These are phyloP conservation scores for Chlorokybus atmophyticus DNA, from an alignment of 139 green algal species.

Conservation along the genomic window DNA sequence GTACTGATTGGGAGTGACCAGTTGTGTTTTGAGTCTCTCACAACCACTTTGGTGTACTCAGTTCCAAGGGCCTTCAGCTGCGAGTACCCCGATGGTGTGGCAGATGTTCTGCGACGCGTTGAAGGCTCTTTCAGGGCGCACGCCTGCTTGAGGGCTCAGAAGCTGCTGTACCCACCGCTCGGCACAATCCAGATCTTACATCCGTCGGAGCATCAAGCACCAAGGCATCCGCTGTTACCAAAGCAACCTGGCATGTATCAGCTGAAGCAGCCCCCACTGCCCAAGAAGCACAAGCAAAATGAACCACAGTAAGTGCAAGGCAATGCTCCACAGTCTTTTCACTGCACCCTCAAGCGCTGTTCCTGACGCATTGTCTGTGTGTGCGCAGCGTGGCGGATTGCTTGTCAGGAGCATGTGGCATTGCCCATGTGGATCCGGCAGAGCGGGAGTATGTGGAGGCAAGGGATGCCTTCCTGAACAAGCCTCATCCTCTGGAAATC, in stretches of 20 bases:
- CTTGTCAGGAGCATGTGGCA: too few species aligned
- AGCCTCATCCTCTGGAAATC: constrained; percentile 83
- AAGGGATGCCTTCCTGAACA: constrained; percentile 56
- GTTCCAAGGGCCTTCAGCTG: constrained; percentile 92
- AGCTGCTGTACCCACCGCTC: constrained; percentile 63
- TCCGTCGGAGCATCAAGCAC: constrained; percentile 13
- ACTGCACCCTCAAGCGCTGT: too few species aligned
- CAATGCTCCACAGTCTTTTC: too few species aligned
- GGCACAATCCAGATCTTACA: background rate
- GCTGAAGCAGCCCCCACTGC: constrained; percentile 36
- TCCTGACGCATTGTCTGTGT: background rate
- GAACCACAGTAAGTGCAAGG: too few species aligned
- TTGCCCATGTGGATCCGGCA: too few species aligned
- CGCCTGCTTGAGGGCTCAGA: constrained; percentile 39
- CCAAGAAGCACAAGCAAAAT: too few species aligned
- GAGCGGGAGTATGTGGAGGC: constrained; percentile 16
- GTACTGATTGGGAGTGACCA: too few species aligned
- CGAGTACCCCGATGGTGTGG: constrained; percentile 75
- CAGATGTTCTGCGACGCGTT: constrained; percentile 50
- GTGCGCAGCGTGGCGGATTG: too few species aligned
- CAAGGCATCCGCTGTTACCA: constrained; percentile 67
- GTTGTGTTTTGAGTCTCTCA: too few species aligned
- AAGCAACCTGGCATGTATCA: constrained; percentile 48
- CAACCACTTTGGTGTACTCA: too few species aligned
- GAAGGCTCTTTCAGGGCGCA: constrained; percentile 59